Evolutionary conservation across 495 filamentous ascomycete genomes (phyloP).

Genomic region (Aspergillus indologenus): DNA sequence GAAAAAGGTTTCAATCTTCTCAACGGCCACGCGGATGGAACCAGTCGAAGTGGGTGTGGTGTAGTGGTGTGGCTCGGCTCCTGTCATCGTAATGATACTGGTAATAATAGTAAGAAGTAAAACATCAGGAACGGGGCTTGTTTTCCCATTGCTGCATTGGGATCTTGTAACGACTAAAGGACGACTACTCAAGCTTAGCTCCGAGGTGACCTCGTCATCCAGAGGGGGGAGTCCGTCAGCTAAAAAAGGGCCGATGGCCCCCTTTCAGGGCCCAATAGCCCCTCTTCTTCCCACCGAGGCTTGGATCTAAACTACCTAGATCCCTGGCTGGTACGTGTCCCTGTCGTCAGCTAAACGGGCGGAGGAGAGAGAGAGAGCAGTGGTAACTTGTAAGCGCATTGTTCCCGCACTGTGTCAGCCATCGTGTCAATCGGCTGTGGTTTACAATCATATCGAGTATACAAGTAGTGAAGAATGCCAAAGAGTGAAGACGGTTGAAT

Average conservation of each 20-base stretch:
- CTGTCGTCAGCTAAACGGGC: conserved; percentile 23
- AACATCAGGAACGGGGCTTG: too few species aligned
- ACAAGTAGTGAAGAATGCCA: too few species aligned
- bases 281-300: conserved; percentile 12
- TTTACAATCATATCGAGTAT: too few species aligned
- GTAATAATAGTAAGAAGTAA: too few species aligned
- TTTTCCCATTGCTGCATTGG: background rate
- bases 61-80: background rate
- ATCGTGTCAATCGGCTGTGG: too few species aligned
- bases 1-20: too few species aligned
- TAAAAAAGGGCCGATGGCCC: conserved; percentile 13
- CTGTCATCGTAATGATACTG: background rate
- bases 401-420: background rate
- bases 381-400: background rate
- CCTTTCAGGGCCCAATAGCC: conserved; percentile 17
- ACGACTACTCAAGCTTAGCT: background rate
- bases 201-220: background rate
- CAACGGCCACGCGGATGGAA: background rate
- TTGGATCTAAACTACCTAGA: conserved; percentile 17
- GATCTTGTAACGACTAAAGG: background rate
- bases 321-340: conserved; percentile 26
- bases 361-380: background rate
- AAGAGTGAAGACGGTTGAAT: too few species aligned
- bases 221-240: conserved; percentile 1
- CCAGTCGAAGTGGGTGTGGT: background rate